These are phyloP conservation scores for Epichloe hybrida DNA, from an alignment of 2,329 filamentous ascomycete species.

Conservation along the genomic window DNA sequence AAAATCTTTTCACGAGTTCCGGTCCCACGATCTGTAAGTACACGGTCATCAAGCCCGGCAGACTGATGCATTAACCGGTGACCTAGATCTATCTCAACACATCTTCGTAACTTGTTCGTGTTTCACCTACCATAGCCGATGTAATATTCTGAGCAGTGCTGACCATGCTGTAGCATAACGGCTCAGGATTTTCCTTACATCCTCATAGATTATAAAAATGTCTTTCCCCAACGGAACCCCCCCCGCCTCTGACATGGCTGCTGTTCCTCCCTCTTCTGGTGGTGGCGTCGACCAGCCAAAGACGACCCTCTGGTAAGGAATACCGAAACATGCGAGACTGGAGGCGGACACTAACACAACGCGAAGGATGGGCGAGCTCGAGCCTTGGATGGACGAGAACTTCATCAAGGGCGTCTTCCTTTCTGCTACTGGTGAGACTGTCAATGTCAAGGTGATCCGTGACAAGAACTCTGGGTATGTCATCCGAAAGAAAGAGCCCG, in stretches of 20 bases:
- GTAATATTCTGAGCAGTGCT: neutral
- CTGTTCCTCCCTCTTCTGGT: constrained; percentile 20
- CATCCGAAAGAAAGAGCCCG: neutral
- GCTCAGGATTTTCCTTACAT: neutral
- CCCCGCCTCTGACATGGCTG: constrained; percentile 24
- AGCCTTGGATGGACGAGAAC: constrained; percentile 98
- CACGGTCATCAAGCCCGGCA: neutral
- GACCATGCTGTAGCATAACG: neutral
- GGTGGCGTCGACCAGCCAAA: constrained; percentile 35
- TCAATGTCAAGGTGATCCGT: constrained; percentile 99
- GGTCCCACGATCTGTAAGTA: constrained; percentile 2
- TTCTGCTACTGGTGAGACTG: constrained; percentile 80
- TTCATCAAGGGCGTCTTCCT: constrained; percentile 89
- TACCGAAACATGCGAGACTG: neutral
- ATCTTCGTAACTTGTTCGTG: constrained; percentile 1
- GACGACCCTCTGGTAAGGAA: constrained; percentile 40
- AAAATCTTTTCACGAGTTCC: constrained; percentile 10
- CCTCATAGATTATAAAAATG: constrained; percentile 15
- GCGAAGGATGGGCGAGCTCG: constrained; percentile 91
- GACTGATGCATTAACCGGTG: neutral
- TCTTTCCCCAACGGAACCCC: constrained; percentile 26
- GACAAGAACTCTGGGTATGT: constrained; percentile 93
- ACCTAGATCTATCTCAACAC: constrained; percentile 1
- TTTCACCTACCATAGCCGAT: neutral
- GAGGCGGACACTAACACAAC: constrained; percentile 6